A percentile compares a stretch with the other conserved stretches of the same genome.
These are phyloP conservation scores for Paraleonurus japonicus DNA, from an alignment of 257 asterid species.

Conservation along the genomic window DNA sequence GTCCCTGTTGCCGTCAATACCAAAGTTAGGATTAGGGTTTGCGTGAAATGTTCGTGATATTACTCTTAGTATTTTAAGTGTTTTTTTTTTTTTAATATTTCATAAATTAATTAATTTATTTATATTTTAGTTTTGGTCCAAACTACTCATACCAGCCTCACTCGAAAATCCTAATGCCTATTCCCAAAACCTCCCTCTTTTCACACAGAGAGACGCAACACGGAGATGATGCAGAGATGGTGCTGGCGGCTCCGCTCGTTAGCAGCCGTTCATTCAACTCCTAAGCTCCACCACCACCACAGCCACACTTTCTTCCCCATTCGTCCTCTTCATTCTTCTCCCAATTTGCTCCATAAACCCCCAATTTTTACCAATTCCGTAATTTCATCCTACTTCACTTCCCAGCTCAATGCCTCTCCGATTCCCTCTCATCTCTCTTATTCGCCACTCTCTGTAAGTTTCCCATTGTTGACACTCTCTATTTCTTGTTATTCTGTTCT, in stretches of 20 bases:
- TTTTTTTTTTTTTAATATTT: not conserved
- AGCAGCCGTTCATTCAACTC: constrained; percentile 22
- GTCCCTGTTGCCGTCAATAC: too few species aligned
- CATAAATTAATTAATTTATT: not conserved
- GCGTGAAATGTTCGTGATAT: not conserved
- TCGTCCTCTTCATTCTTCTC: constrained; percentile 44
- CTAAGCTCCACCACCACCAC: constrained; percentile 20
- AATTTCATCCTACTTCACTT: constrained; percentile 29
- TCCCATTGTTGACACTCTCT: not conserved
- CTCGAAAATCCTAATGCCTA: constrained; percentile 1
- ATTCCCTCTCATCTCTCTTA: constrained; percentile 16
- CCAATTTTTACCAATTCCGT: constrained; percentile 16
- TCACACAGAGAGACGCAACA: not conserved
- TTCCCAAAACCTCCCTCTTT: constrained; percentile 1
- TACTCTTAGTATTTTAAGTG: not conserved
- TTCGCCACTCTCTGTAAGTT: constrained; percentile 49
- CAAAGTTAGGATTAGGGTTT: not conserved
- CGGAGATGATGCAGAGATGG: constrained; percentile 38
- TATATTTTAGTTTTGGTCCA: not conserved
- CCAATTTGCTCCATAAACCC: constrained; percentile 35
- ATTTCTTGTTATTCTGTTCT: not conserved
- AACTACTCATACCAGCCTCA: not conserved
- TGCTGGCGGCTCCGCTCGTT: constrained; percentile 36
- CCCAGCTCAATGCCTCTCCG: constrained; percentile 34
- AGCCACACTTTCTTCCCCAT: constrained; percentile 3